A percentile compares a stretch with the other conserved stretches of the same genome.
phyloP scores from a whole-genome alignment of 2,329 filamentous ascomycete genomes.

The Talaromyces sp. region DNA sequence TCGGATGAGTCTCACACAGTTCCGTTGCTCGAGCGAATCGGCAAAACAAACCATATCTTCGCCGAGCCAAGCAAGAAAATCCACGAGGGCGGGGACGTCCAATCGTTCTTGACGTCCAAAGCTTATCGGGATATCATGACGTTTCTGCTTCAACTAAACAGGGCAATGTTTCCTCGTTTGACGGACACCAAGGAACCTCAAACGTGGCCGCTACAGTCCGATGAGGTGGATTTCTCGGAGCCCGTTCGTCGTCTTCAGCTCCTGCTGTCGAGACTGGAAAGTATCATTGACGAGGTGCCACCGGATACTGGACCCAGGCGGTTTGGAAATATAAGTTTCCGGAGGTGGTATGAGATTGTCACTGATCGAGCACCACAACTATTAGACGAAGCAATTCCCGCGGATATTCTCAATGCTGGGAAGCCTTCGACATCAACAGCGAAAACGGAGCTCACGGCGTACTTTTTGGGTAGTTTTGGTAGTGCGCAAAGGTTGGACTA shows the following conservation, averaged over 20 bases:
- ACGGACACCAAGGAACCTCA: constrained; percentile 31
- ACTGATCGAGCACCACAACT: constrained; percentile 55
- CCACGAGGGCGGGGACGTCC: constrained; percentile 75
- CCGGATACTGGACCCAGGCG: constrained; percentile 79
- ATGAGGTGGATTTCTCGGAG: constrained; percentile 45
- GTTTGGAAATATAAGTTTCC: constrained; percentile 89
- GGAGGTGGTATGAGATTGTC: constrained; percentile 71
- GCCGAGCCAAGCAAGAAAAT: constrained; percentile 70
- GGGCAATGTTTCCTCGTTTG: constrained; percentile 71
- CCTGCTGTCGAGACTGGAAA: constrained; percentile 60
- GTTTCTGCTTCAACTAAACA: constrained; percentile 87
- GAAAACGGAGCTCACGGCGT: constrained; percentile 65
- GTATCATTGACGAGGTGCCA: constrained; percentile 69
- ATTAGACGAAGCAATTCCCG: constrained; percentile 52
- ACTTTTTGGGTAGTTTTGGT: constrained; percentile 81
- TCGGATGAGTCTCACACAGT: constrained; percentile 15
- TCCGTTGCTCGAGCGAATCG: constrained; percentile 42
- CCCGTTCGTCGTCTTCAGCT: constrained; percentile 60
- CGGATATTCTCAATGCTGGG: constrained; percentile 35
- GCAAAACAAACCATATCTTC: constrained; percentile 54
- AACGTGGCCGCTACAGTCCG: constrained; percentile 44
- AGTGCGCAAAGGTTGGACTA: constrained; percentile 88
- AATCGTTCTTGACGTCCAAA: constrained; percentile 69
- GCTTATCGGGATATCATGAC: constrained; percentile 83
- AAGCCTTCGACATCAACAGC: constrained; percentile 39